Base-by-base conservation (phyloP, 805 yeast genomes). In the Sugiyamaella smithiae region DNA sequence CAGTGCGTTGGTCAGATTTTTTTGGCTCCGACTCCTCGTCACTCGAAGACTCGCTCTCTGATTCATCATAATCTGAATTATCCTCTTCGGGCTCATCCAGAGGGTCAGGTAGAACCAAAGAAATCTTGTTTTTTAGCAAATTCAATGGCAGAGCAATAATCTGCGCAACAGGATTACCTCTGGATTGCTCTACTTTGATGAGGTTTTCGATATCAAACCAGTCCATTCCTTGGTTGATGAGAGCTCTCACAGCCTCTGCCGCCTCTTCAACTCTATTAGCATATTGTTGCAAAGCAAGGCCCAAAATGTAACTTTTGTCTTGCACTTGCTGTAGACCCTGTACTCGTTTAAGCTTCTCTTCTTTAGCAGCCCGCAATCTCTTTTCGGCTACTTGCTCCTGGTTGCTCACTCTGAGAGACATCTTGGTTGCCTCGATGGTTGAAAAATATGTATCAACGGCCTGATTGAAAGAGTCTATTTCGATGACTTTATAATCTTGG, bases 121-220 rank as follows among this genome's bases (percentile, higher is more conserved):
- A 78, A 36, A 90, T 79, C 58, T 79, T 82, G 58, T 85, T 84
- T 38, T 84, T 79, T 36, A 75, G 72, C 59, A 91, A 71, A 49
- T 87, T 81, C 62, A 91, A 71, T 0, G 96, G 93, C 29, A 81
- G 60, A 41, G 74, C 71, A 46, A 90, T 84, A 49, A 72, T 58
- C 31, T 70, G 67, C 0, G 97, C 96, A 48, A 82, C 70, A 4
- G 69, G 65, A 57, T 83, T 86, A 1, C 84, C 82, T 57, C 82
- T 77, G 1, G 70, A 66, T 57, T 87, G 82, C 60, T 91, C 96
- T 44, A 81, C 73, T 42, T 75, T 69, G 45, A 91, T 82, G 49
- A 85, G 67, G 53, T 82, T 80, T 62, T 85, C 96, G 53, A 90
- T 90, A 52, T 88, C 84, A 37, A 78, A 77, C 99, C 99, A 91